Evolutionary conservation across 2,329 filamentous ascomycete genomes (phyloP).

Genomic region (Tolypocladium guangdongense): DNA sequence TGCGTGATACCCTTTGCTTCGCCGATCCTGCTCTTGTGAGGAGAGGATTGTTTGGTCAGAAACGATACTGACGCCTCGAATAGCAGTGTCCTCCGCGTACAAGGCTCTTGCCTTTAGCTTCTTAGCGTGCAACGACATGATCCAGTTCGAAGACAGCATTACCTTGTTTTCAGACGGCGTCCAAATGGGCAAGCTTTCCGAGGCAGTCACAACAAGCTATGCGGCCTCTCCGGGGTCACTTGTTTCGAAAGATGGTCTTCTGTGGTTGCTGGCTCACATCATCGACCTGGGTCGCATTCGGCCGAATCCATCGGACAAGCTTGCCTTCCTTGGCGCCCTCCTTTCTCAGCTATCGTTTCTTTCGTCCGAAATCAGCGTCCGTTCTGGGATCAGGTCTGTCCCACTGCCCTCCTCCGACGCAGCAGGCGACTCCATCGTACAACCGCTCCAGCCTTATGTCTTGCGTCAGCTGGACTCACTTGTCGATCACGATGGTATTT

Average conservation of each 20-base stretch:
- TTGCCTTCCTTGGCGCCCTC: conserved; percentile 37
- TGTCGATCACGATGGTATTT: conserved; percentile 65
- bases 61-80: neutral
- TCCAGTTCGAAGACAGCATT: conserved; percentile 29
- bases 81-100: conserved; percentile 15
- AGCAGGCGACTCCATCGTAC: conserved; percentile 9
- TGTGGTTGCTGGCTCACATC: conserved; percentile 60
- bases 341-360: conserved; percentile 43
- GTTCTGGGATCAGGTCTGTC: conserved; percentile 19
- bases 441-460: conserved; percentile 43
- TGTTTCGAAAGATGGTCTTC: conserved; percentile 29
- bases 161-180: conserved; percentile 24
- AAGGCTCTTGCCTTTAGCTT: conserved; percentile 27
- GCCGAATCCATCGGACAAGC: conserved; percentile 20
- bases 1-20: conserved; percentile 3
- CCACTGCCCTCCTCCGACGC: conserved; percentile 5
- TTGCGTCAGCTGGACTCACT: conserved; percentile 56
- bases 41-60: neutral
- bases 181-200: conserved; percentile 28
- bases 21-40: neutral
- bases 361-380: conserved; percentile 38
- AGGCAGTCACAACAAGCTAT: conserved; percentile 27
- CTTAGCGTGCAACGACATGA: conserved; percentile 23
- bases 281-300: conserved; percentile 41
- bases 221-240: conserved; percentile 11